Percentiles rank a stretch among this genome's conserved stretches.
Conservation (phyloP, 2,329 filamentous ascomycete genomes). For the Xylaria digitata region DNA sequence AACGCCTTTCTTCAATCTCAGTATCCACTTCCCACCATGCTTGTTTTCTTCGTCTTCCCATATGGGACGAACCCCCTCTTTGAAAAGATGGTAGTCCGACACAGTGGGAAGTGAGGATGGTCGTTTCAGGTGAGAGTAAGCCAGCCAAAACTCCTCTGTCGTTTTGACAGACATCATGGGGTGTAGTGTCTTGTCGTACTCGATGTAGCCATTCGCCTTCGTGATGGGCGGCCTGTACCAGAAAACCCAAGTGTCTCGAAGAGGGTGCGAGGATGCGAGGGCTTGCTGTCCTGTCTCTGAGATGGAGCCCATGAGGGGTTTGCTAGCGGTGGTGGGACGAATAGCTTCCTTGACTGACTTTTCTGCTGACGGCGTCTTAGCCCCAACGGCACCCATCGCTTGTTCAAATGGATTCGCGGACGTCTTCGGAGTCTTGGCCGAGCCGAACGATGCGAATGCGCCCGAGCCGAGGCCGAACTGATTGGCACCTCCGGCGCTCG, state of each 20-base stretch:
- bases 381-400: conserved; percentile 64
- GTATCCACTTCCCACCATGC: conserved; percentile 96
- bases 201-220: conserved; percentile 86
- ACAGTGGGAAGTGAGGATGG: conserved; percentile 90
- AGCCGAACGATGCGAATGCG: conserved; percentile 95
- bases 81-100: conserved; percentile 98
- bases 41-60: conserved; percentile 99
- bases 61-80: conserved; percentile 93
- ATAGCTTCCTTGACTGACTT: conserved; percentile 67
- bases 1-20: conserved; percentile 96
- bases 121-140: conserved; percentile 89
- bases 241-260: conserved; percentile 93
- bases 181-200: conserved; percentile 97
- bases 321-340: conserved; percentile 47
- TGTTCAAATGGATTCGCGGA: conserved; percentile 84
- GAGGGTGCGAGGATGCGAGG: conserved; percentile 64
- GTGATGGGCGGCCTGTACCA: conserved; percentile 98
- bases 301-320: conserved; percentile 59
- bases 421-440: conserved; percentile 88
- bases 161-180: conserved; percentile 84
- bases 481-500: conserved; percentile 72
- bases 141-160: conserved; percentile 89
- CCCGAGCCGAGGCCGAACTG: conserved; percentile 95
- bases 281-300: conserved; percentile 58
- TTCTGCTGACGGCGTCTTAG: conserved; percentile 69